A percentile compares a stretch with the other conserved stretches of the same genome.
These are phyloP conservation scores for Petunia axillaris DNA, from an alignment of 257 asterid species.

Conservation along the genomic window DNA sequence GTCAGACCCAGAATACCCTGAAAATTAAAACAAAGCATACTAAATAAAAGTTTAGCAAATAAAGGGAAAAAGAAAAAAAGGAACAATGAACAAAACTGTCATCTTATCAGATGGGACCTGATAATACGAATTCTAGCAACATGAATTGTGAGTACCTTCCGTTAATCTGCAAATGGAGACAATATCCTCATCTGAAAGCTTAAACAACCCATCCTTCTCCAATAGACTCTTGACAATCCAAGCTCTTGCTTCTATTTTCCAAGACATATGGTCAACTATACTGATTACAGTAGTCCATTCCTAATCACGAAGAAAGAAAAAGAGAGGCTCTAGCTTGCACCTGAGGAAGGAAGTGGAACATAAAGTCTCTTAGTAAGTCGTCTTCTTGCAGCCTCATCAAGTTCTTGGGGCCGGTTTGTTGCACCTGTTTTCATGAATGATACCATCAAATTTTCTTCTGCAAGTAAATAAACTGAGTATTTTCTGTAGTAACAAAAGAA, in stretches of 20 bases:
- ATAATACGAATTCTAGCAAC: slow-evolving; percentile 19
- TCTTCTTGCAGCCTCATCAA: slow-evolving; percentile 98
- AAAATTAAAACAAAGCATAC: slow-evolving; percentile 21
- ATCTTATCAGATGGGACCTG: slow-evolving; percentile 27
- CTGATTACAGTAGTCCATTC: slow-evolving; percentile 19
- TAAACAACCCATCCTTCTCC: slow-evolving; percentile 85
- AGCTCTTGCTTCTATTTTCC: slow-evolving; percentile 81
- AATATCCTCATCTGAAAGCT: slow-evolving; percentile 72
- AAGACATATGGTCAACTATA: slow-evolving; percentile 27
- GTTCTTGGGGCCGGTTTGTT: slow-evolving; percentile 98
- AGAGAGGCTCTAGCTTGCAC: slow-evolving; percentile 39
- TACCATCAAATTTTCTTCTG: slow-evolving; percentile 5
- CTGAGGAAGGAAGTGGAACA: slow-evolving; percentile 96
- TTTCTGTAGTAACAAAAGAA: slow-evolving; percentile 21
- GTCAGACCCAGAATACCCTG: slow-evolving; percentile 99
- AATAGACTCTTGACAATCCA: slow-evolving; percentile 87
- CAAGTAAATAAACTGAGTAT: background rate
- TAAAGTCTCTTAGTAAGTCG: slow-evolving; percentile 95
- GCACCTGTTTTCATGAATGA: slow-evolving; percentile 64
- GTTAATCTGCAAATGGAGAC: slow-evolving; percentile 77
- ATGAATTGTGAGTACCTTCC: slow-evolving; percentile 54
- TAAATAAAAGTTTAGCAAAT: background rate
- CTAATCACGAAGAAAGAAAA: background rate
- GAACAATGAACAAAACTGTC: background rate
- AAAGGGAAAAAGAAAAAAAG: slow-evolving; percentile 16